These are phyloP conservation scores for Erysimum pusillum DNA, from an alignment of 441 rosid species.

Conservation along the genomic window DNA sequence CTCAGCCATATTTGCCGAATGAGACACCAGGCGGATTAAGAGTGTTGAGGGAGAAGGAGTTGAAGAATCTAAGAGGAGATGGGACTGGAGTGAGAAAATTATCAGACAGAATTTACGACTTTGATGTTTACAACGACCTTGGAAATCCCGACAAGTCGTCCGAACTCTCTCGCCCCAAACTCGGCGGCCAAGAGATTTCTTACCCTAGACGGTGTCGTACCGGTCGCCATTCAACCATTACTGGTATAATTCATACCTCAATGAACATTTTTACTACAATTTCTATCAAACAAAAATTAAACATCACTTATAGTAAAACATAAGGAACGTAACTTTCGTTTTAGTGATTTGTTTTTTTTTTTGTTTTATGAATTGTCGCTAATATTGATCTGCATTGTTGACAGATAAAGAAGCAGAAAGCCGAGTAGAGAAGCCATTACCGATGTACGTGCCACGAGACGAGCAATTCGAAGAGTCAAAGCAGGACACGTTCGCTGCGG, in stretches of 20 bases:
- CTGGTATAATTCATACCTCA: slow-evolving; percentile 37
- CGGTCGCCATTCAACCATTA: slow-evolving; percentile 67
- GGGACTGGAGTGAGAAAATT: slow-evolving; percentile 77
- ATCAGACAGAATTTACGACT: slow-evolving; percentile 87
- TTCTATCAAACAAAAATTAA: neutral
- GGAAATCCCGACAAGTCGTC: slow-evolving; percentile 86
- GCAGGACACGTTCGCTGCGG: slow-evolving; percentile 64
- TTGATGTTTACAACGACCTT: slow-evolving; percentile 82
- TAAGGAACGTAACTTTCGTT: neutral
- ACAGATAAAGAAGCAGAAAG: slow-evolving; percentile 57
- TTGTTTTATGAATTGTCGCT: neutral
- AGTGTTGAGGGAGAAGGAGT: slow-evolving; percentile 74
- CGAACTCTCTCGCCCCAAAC: slow-evolving; percentile 67
- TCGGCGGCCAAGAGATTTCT: slow-evolving; percentile 77
- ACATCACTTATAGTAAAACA: neutral
- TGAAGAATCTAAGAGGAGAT: slow-evolving; percentile 71
- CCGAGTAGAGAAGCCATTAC: slow-evolving; percentile 86
- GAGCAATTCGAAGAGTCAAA: slow-evolving; percentile 94
- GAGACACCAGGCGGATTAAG: slow-evolving; percentile 83
- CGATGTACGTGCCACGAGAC: slow-evolving; percentile 90
- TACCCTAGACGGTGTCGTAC: slow-evolving; percentile 96
- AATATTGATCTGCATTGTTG: neutral
- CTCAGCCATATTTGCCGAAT: slow-evolving; percentile 91
- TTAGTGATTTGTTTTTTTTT: neutral
- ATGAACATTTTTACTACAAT: neutral